Percentiles rank a stretch among this genome's conserved stretches.
Conservation (phyloP, 2,329 filamentous ascomycete species). For the Clathrospora elynae region DNA sequence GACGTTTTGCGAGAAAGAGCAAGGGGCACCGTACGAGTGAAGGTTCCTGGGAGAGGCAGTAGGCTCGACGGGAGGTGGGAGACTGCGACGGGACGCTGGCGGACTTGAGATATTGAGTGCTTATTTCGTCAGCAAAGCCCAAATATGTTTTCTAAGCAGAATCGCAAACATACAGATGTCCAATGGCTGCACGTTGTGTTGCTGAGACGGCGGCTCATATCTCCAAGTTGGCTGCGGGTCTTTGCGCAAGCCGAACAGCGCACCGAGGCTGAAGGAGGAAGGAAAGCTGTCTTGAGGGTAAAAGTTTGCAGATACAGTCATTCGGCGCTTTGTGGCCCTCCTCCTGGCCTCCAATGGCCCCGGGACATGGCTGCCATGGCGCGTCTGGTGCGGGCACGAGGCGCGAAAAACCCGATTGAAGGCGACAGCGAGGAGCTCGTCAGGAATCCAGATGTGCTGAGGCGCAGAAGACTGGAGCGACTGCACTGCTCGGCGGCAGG, state of each 20-base stretch:
- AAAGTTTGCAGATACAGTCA: slow-evolving; percentile 54
- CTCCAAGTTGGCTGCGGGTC: slow-evolving; percentile 34
- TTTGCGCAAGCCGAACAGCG: slow-evolving; percentile 36
- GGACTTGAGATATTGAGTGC: not conserved
- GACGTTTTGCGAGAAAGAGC: slow-evolving; percentile 7
- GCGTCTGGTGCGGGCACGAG: slow-evolving; percentile 52
- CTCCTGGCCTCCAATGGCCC: slow-evolving; percentile 66
- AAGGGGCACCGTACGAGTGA: slow-evolving; percentile 2
- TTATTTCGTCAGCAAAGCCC: slow-evolving; percentile 7
- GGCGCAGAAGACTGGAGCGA: slow-evolving; percentile 47
- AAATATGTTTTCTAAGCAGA: not conserved
- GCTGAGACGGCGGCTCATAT: slow-evolving; percentile 44
- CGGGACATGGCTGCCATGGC: slow-evolving; percentile 65
- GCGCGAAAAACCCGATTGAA: slow-evolving; percentile 59
- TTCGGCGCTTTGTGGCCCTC: slow-evolving; percentile 61
- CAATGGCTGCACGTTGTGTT: slow-evolving; percentile 15
- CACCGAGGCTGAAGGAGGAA: slow-evolving; percentile 34
- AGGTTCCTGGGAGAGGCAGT: slow-evolving; percentile 1
- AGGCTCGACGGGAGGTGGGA: not conserved
- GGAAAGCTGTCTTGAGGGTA: slow-evolving; percentile 33
- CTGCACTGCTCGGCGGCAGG: slow-evolving; percentile 58
- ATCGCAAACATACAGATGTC: slow-evolving; percentile 25
- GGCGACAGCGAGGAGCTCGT: slow-evolving; percentile 59
- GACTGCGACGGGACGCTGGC: slow-evolving; percentile 2
- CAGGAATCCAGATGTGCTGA: slow-evolving; percentile 64